Evolutionary conservation across 768 basidiomycete species (phyloP), one percentile per base, ranked within the genome.

Genomic region (Glaciozyma martinii): DNA sequence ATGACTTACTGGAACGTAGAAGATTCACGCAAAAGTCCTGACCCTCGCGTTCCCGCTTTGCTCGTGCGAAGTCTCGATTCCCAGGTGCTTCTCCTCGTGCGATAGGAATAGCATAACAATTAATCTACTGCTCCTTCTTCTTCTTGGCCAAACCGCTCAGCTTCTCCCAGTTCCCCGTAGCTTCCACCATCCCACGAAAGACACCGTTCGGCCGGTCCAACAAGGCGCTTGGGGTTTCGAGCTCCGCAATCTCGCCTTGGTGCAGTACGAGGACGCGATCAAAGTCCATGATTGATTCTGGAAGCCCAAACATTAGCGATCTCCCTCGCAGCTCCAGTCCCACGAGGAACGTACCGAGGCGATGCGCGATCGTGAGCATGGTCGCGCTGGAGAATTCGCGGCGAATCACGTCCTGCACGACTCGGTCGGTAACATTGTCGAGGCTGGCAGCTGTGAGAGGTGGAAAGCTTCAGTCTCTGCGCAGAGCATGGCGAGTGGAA

Each of bases 321-420:
- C 42, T 43, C 18, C 18, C 42, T 43, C 10, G 10, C 42, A 43
- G 42, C 10, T 43, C 42, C 42, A 43, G n/a, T n/a, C n/a, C n/a
- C n/a, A n/a, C n/a, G 10, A 30, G 7, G 18, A 32, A 29, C 30
- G 27, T 12, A 25, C 32, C 19, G 27, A 55, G 27, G 15, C 40
- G 27, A 43, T 50, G 53, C 10, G 57, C 16, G 43, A 58, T 46
- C 18, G 43, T 58, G 43, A 66, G 56, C 15, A 46, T 53, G 0
- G 92, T 94, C 67, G 85, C 84, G 75, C 90, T 86, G 49, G 81
- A 78, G 79, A 94, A 97, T 78, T 80, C 78, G 57, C 80, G 79
- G 1, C 88, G 81, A 67, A 97, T 94, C 5, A 92, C 94, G 68
- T 87, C 82, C 74, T 95, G 92, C 65, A 98, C 91, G 75, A 88